Evolutionary conservation across 2,329 filamentous ascomycete species (phyloP).

Genomic region (Aspergillus ochraceus): DNA sequence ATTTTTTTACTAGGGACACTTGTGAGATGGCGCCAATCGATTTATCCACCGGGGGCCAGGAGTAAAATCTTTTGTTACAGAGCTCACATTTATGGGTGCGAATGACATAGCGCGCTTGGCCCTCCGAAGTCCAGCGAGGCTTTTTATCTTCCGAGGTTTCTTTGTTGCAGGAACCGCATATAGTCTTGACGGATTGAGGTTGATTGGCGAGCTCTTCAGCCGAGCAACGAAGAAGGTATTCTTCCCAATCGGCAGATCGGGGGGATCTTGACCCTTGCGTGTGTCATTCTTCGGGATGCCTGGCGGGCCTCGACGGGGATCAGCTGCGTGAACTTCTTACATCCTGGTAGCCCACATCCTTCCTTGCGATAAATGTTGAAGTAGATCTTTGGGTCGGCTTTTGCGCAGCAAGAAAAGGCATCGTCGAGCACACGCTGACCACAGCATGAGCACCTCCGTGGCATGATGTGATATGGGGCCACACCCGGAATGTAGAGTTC

Average conservation of each 20-base stretch:
- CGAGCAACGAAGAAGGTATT: neutral
- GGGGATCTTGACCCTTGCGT: neutral
- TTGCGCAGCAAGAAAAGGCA: neutral
- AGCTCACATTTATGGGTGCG: neutral
- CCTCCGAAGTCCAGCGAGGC: neutral
- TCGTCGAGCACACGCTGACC: neutral
- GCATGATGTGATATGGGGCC: neutral
- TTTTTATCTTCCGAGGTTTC: neutral
- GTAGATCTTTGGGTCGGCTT: neutral
- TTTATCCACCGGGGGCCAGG: neutral
- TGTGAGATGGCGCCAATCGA: neutral
- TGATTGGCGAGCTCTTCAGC: neutral
- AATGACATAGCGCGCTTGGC: neutral
- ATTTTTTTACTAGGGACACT: neutral
- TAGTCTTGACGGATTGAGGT: neutral
- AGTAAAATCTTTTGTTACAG: neutral
- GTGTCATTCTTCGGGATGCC: neutral
- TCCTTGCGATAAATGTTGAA: neutral
- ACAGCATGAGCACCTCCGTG: neutral
- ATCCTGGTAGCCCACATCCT: neutral
- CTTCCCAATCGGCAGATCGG: neutral
- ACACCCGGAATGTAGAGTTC: neutral
- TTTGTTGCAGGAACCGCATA: neutral
- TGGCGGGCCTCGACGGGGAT: neutral
- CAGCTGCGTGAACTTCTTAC: neutral